Base-by-base conservation (phyloP, 2,329 filamentous ascomycete species). In the Aspergillus brasiliensis region DNA sequence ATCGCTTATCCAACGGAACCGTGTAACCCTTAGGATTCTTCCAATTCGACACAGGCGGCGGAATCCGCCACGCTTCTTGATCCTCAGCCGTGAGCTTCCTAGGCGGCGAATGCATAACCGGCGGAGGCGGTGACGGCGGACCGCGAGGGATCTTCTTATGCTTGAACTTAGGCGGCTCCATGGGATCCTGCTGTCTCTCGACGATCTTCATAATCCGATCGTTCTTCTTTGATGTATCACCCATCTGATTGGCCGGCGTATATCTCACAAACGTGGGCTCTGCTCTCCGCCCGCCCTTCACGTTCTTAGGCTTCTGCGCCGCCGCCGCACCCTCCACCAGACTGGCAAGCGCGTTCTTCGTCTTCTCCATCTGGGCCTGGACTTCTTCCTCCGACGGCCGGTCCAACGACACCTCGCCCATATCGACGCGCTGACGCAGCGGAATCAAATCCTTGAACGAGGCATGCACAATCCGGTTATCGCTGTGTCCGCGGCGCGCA, bases 1-100 rank as follows among this genome's bases (percentile, higher is more conserved):
- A 80, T 73, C 95, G 89, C 81, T 99, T 99, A 76, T 99, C 95
- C 54, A 99, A 78, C 0, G 95, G 92, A 1, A 99, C 91, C 0
- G 95, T 99, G 73, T 97, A 99, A 70, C 95, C 95, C 80, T 98
- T 98, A 1, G 94, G 91, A 75, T 99, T 99, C 85, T 99, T 99
- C 95, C 95, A 99, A 77, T 98, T 98, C 19, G 91, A 96, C 2
- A 99, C 89, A 0, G 94, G 91, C 2, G 94, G 92, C 0, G 88
- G 88, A 31, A 91, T 97, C 71, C 89, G 92, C 95, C 95, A 99
- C 60, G 91, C 91, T 76, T 98, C 95, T 76, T 98, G 94, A 69
- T 99, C 95, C 75, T 97, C 93, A 5, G 94, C 95, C 1, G 95
- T 99, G 62, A 99, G 83, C 73, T 98, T 99, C 63, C 95, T 84